Percentiles rank a stretch among this genome's conserved stretches.
These are phyloP conservation scores for Cucurbita maxima DNA, from an alignment of 306 rosid genomes.

Conservation along the genomic window DNA sequence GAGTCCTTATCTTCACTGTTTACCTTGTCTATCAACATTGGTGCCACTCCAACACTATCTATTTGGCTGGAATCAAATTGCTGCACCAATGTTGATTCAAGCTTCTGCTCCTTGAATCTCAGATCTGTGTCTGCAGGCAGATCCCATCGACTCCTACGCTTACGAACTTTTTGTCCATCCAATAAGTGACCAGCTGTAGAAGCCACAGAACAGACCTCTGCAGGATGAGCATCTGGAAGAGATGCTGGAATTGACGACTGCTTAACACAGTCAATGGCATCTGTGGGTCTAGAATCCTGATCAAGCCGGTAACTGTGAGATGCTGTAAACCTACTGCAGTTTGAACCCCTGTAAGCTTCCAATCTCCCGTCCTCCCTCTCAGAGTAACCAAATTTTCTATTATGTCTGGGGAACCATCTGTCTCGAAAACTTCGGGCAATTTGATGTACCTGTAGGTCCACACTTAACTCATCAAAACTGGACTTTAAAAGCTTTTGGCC, in stretches of 20 bases:
- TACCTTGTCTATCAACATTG: not conserved
- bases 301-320: slow-evolving; percentile 40
- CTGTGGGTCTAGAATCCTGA: slow-evolving; percentile 45
- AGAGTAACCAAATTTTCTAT: slow-evolving; percentile 35
- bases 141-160: slow-evolving; percentile 99
- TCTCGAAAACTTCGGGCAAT: slow-evolving; percentile 93
- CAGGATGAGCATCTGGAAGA: slow-evolving; percentile 28
- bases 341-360: slow-evolving; percentile 48
- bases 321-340: slow-evolving; percentile 34
- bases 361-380: slow-evolving; percentile 55
- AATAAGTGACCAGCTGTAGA: slow-evolving; percentile 22
- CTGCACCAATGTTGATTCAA: slow-evolving; percentile 8
- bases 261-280: slow-evolving; percentile 38
- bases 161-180: slow-evolving; percentile 39
- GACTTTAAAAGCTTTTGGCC: not conserved
- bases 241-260: slow-evolving; percentile 29
- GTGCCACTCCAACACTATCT: slow-evolving; percentile 5
- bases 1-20: slow-evolving; percentile 5
- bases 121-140: slow-evolving; percentile 58
- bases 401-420: slow-evolving; percentile 63
- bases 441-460: slow-evolving; percentile 74
- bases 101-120: slow-evolving; percentile 28
- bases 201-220: slow-evolving; percentile 31
- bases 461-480: slow-evolving; percentile 7
- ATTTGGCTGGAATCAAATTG: slow-evolving; percentile 15